Percentiles rank a stretch among this genome's conserved stretches.
Conservation (phyloP, 768 basidiomycete genomes). For the Exsudoporus frostii region DNA sequence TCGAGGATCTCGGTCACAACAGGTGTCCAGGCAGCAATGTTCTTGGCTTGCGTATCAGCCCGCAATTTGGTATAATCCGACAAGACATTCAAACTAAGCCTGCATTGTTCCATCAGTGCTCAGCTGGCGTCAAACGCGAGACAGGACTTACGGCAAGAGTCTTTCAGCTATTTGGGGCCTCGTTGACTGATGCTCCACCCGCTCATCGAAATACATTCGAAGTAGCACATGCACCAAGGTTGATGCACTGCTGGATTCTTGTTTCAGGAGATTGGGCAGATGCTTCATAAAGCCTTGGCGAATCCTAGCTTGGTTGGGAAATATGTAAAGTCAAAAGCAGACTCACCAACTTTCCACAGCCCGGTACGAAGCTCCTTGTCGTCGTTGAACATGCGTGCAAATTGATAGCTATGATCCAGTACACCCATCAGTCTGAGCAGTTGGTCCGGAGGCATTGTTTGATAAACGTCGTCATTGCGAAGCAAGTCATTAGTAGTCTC, state of each 20-base stretch:
- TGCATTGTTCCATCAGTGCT: slow-evolving; percentile 31
- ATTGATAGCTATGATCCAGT: slow-evolving; percentile 95
- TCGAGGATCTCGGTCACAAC: slow-evolving; percentile 93
- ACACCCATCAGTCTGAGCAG: slow-evolving; percentile 92
- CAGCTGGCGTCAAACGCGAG: not conserved
- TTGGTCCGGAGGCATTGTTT: slow-evolving; percentile 91
- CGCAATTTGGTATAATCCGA: slow-evolving; percentile 89
- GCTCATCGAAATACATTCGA: slow-evolving; percentile 89
- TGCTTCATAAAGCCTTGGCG: slow-evolving; percentile 98
- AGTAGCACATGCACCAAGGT: slow-evolving; percentile 90
- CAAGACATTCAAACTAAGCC: slow-evolving; percentile 83
- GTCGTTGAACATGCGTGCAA: slow-evolving; percentile 96
- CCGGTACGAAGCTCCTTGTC: slow-evolving; percentile 96
- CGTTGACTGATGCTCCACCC: slow-evolving; percentile 83
- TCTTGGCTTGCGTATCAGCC: slow-evolving; percentile 88
- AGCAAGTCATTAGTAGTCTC: slow-evolving; percentile 96
- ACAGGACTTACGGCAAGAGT: slow-evolving; percentile 56
- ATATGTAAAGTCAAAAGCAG: not conserved
- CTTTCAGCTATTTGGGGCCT: slow-evolving; percentile 76
- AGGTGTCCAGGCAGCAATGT: slow-evolving; percentile 97
- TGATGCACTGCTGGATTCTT: slow-evolving; percentile 95
- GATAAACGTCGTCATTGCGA: slow-evolving; percentile 88
- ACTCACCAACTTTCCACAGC: slow-evolving; percentile 98
- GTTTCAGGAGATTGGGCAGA: slow-evolving; percentile 93
- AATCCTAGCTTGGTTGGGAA: slow-evolving; percentile 1